A percentile compares a stretch with the other conserved stretches of the same genome.
phyloP scores from a whole-genome alignment of 768 basidiomycete species.

The Mycena polygramma region DNA sequence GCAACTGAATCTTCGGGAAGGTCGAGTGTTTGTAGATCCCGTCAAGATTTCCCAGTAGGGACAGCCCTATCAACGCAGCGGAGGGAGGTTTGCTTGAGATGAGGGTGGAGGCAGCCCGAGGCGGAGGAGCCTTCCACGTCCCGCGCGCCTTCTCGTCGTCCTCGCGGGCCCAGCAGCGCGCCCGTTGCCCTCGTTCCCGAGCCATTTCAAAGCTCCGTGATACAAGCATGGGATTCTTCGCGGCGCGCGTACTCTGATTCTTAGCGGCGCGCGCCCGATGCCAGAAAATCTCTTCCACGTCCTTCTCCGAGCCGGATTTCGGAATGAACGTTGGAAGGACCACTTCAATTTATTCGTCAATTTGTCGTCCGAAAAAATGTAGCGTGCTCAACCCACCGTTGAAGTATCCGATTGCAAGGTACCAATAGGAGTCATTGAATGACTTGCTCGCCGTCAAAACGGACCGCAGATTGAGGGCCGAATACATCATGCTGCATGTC shows the following conservation, averaged over 20 bases:
- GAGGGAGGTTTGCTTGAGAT: slow-evolving; percentile 55
- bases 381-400: slow-evolving; percentile 51
- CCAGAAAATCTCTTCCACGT: slow-evolving; percentile 72
- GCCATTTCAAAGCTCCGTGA: slow-evolving; percentile 77
- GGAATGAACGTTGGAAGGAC: slow-evolving; percentile 82
- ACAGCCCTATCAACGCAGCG: slow-evolving; percentile 79
- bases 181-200: slow-evolving; percentile 67
- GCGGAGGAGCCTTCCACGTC: slow-evolving; percentile 50
- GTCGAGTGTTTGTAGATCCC: slow-evolving; percentile 79
- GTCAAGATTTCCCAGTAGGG: slow-evolving; percentile 88
- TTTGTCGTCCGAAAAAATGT: too few species aligned
- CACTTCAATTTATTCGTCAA: slow-evolving; percentile 48
- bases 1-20: slow-evolving; percentile 71
- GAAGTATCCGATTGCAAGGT: slow-evolving; percentile 85
- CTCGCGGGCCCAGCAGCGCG: slow-evolving; percentile 78
- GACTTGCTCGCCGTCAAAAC: slow-evolving; percentile 60
- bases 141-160: slow-evolving; percentile 75
- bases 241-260: slow-evolving; percentile 73
- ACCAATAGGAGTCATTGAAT: slow-evolving; percentile 79
- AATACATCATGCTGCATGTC: slow-evolving; percentile 80
- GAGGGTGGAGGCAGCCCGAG: slow-evolving; percentile 29
- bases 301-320: slow-evolving; percentile 42
- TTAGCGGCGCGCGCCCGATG: slow-evolving; percentile 78
- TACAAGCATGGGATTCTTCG: slow-evolving; percentile 72
- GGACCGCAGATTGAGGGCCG: slow-evolving; percentile 84